A percentile compares a stretch with the other conserved stretches of the same genome.
Conservation (phyloP, 2,329 filamentous ascomycete genomes). For the Phoma sp. region DNA sequence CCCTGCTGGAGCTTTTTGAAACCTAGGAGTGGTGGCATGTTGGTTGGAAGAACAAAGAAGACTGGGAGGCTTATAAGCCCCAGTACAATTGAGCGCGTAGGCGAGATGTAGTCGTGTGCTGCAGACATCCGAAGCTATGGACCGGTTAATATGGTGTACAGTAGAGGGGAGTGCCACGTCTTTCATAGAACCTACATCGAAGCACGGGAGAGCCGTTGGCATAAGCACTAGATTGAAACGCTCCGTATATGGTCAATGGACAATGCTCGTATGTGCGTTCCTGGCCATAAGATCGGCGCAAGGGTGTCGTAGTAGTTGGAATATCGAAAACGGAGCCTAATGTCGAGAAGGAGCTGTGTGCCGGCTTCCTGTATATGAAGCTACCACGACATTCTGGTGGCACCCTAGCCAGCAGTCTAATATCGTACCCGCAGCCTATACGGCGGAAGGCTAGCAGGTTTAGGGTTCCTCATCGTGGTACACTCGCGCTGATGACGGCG, state of each 20-base stretch:
- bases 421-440: constrained; percentile 5
- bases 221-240: constrained; percentile 42
- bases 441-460: constrained; percentile 1
- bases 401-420: constrained; percentile 8
- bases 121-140: constrained; percentile 37
- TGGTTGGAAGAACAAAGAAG: constrained; percentile 22
- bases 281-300: constrained; percentile 36
- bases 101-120: constrained; percentile 32
- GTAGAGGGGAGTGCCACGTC: constrained; percentile 22
- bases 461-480: constrained; percentile 9
- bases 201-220: constrained; percentile 38
- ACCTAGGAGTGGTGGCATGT: constrained; percentile 39
- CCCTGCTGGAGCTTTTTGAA: neutral
- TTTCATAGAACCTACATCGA: constrained; percentile 46
- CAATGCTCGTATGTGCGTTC: constrained; percentile 25
- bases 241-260: constrained; percentile 39
- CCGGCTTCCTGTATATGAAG: constrained; percentile 16
- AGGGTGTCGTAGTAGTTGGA: constrained; percentile 35
- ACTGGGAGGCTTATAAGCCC: constrained; percentile 20
- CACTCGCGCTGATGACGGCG: constrained; percentile 16
- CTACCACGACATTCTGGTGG: constrained; percentile 8
- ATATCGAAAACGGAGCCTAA: constrained; percentile 21
- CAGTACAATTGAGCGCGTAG: constrained; percentile 32
- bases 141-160: constrained; percentile 34
- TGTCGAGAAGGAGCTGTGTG: constrained; percentile 22